A percentile compares a stretch with the other conserved stretches of the same genome.
phyloP scores from a whole-genome alignment of 805 yeast species.

The Wickerhamomyces ciferrii region DNA sequence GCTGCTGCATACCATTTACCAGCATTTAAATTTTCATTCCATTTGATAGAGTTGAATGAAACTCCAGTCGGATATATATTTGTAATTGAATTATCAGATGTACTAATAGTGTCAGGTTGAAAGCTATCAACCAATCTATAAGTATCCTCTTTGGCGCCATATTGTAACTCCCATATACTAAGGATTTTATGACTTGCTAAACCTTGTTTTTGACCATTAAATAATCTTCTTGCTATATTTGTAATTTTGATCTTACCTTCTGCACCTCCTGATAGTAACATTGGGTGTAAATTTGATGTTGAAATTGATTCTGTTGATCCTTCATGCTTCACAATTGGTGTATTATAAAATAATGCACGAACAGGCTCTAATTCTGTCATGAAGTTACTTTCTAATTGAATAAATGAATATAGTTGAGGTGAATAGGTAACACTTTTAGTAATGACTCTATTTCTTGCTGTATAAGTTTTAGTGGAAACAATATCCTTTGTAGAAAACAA shows the following conservation, averaged over 20 bases:
- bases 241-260: slow-evolving; percentile 42
- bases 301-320: slow-evolving; percentile 35
- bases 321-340: slow-evolving; percentile 32
- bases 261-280: slow-evolving; percentile 40
- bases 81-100: slow-evolving; percentile 20
- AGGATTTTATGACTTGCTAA: slow-evolving; percentile 23
- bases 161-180: slow-evolving; percentile 35
- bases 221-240: slow-evolving; percentile 31
- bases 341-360: slow-evolving; percentile 28
- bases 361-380: slow-evolving; percentile 30
- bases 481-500: slow-evolving; percentile 30
- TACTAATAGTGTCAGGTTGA: slow-evolving; percentile 27
- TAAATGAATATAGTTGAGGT: slow-evolving; percentile 30
- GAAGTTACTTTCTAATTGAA: slow-evolving; percentile 36
- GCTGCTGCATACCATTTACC: slow-evolving; percentile 52
- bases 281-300: slow-evolving; percentile 39
- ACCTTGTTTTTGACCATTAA: slow-evolving; percentile 28
- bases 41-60: slow-evolving; percentile 42
- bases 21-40: slow-evolving; percentile 46
- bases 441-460: slow-evolving; percentile 27
- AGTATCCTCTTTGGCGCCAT: slow-evolving; percentile 28
- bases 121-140: slow-evolving; percentile 36
- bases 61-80: slow-evolving; percentile 45
- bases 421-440: slow-evolving; percentile 23
- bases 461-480: slow-evolving; percentile 20